Base-by-base conservation (phyloP, 2,329 filamentous ascomycete species). In the Fusarium pininemorale region DNA sequence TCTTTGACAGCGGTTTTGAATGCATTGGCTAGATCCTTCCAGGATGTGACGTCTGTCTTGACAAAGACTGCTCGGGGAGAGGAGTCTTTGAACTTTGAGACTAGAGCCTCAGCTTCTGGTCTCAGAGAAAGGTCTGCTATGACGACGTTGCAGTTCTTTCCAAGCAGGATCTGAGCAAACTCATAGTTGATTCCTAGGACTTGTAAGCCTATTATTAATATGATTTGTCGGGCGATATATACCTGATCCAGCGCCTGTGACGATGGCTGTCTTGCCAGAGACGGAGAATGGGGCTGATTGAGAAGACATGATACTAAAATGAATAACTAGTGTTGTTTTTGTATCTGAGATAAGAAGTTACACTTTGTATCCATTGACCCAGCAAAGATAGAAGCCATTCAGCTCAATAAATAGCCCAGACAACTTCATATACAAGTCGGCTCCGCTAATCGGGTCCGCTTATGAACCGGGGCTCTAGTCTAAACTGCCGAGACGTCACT, bases 31-130 rank as follows among this genome's bases (percentile, higher is more conserved):
- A 87, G 73, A 9, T 82, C 80, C 2, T 78, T 68, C 85, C 85
- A 87, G 1, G 80, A 81, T 1, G 83, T 82, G 1, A 87, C 85
- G 62, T 87, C 84, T 4, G 85, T 86, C 69, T 83, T 77, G 30
- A 83, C 79, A 73, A 86, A 87, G 16, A 85, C 66, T 7, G 82
- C 84, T 8, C 81, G 78, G 0, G 82, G 76, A 41, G 70, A 57
- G 9, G 63, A 77, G 18, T 58, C 48, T 38, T 60, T 26, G 69
- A 82, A 64, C 7, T 71, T 48, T 6, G 65, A 45, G 8, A 85
- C 45, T 13, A 87, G 67, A 3, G 63, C 71, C 42, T 84, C 55
- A 5, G 86, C 84, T 66, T 86, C 84, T 0, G 84, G 83, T 0
- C 85, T 81, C 1, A 87, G 78, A 1, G 78, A 68, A 0, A 87